Percentiles rank a stretch among this genome's conserved stretches.
Evolutionary conservation across 441 rosid species (phyloP).

Genomic region (Pelargonium australe): DNA sequence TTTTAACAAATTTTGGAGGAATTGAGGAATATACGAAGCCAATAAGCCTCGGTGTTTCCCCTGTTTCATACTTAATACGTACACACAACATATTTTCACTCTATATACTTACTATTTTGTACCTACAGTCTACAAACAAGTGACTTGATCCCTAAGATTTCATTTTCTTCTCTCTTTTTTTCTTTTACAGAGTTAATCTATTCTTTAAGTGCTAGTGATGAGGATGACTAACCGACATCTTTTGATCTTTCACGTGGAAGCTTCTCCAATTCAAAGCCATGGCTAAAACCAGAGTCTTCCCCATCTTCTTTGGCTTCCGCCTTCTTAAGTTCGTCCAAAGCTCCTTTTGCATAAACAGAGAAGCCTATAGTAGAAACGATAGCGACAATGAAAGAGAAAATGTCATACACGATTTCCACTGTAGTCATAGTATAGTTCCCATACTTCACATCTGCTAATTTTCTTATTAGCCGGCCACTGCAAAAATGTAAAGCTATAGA

Average conservation of each 20-base stretch:
- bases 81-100: neutral
- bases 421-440: slow-evolving; percentile 66
- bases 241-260: slow-evolving; percentile 16
- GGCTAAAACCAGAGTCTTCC: slow-evolving; percentile 23
- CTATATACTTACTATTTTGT: slow-evolving; percentile 2
- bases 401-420: slow-evolving; percentile 71
- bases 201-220: neutral
- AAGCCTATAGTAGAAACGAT: slow-evolving; percentile 64
- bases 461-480: slow-evolving; percentile 90
- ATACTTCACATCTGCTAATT: slow-evolving; percentile 67
- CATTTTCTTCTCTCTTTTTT: too few relatives aligned
- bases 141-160: too few relatives aligned
- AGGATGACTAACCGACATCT: neutral
- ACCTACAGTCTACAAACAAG: neutral
- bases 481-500: slow-evolving; percentile 20
- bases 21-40: neutral
- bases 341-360: slow-evolving; percentile 76
- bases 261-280: slow-evolving; percentile 35
- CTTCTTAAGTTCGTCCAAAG: slow-evolving; percentile 58
- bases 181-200: neutral
- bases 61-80: neutral
- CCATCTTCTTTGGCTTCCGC: slow-evolving; percentile 28
- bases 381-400: slow-evolving; percentile 69
- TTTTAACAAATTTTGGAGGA: too few relatives aligned
- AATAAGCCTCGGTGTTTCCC: neutral